These are phyloP conservation scores for Zoysia matrella DNA, from an alignment of 202 grass and related monocot genomes.

Conservation along the genomic window DNA sequence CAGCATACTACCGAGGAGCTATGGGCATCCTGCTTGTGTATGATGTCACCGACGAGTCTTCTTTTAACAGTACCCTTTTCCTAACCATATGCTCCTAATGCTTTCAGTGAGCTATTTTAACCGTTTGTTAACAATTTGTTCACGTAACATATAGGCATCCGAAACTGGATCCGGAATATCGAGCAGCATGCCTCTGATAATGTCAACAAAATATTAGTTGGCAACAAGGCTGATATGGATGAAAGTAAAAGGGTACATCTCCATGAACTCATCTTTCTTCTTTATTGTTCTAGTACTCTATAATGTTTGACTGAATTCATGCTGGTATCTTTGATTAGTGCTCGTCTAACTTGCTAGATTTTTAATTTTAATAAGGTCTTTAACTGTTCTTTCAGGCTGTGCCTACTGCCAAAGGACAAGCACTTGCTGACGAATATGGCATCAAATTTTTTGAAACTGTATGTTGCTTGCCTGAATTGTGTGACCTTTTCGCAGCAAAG, in stretches of 20 bases:
- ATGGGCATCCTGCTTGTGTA: no score
- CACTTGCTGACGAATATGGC: no score
- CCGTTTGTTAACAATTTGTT: constrained; percentile 15
- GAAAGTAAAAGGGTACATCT: no score
- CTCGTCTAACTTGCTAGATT: not conserved
- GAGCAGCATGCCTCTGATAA: constrained; percentile 98
- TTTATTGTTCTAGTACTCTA: constrained; percentile 8
- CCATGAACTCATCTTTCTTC: not conserved
- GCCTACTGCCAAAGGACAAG: not conserved
- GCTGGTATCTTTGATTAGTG: not conserved
- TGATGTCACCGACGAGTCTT: no score
- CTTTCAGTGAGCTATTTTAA: constrained; percentile 36
- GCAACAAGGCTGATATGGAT: no score
- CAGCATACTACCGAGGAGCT: constrained; percentile 69
- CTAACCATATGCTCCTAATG: constrained; percentile 13
- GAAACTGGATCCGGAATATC: constrained; percentile 98
- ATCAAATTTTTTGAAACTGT: no score
- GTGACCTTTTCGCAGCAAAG: not conserved
- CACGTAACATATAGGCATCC: constrained; percentile 67
- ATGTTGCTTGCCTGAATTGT: not conserved
- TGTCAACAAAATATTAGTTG: constrained; percentile 84
- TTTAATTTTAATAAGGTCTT: constrained; percentile 3
- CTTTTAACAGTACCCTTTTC: constrained; percentile 65
- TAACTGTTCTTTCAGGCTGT: constrained; percentile 68
- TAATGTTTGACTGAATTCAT: constrained; percentile 7